These are phyloP conservation scores for Allomyces macrogynus DNA, from an alignment of 192 early-diverging fungal genomes.

Conservation along the genomic window DNA sequence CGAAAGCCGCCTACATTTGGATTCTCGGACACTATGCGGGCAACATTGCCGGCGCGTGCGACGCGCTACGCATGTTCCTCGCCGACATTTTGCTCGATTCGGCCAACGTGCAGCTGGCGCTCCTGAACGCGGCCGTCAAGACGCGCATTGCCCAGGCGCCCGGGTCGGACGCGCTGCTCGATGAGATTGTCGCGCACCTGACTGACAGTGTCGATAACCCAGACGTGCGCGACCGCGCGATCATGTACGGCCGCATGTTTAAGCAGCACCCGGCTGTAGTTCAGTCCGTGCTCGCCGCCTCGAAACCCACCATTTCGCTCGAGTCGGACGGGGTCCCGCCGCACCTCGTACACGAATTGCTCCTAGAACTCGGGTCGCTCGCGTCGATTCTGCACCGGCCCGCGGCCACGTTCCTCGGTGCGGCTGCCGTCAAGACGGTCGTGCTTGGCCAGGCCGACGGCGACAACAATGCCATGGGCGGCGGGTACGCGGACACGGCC, in stretches of 20 bases:
- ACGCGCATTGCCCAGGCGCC: conserved; percentile 83
- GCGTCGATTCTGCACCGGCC: conserved; percentile 86
- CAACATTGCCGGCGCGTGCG: conserved; percentile 88
- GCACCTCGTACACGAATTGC: conserved; percentile 63
- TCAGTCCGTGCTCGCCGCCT: conserved; percentile 22
- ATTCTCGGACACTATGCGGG: conserved; percentile 97
- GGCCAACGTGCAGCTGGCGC: conserved; percentile 70
- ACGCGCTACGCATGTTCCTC: conserved; percentile 66
- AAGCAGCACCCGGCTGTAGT: conserved; percentile 82
- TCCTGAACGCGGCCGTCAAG: conserved; percentile 91
- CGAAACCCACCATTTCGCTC: conserved; percentile 61
- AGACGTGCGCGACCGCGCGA: conserved; percentile 90
- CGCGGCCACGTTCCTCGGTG: conserved; percentile 64
- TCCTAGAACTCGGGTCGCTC: conserved; percentile 67
- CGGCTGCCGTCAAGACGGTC: conserved; percentile 9
- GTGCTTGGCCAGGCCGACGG: not conserved
- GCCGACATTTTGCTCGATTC: conserved; percentile 80
- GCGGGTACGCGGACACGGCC: not conserved
- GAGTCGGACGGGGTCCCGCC: conserved; percentile 84
- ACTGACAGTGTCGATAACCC: conserved; percentile 92
- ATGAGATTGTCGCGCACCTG: conserved; percentile 80
- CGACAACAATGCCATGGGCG: not conserved
- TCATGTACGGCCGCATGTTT: conserved; percentile 92
- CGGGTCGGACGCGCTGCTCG: conserved; percentile 78
- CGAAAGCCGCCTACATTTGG: conserved; percentile 98